Conservation (phyloP, 768 basidiomycete species). For the Boletus speciosus region DNA sequence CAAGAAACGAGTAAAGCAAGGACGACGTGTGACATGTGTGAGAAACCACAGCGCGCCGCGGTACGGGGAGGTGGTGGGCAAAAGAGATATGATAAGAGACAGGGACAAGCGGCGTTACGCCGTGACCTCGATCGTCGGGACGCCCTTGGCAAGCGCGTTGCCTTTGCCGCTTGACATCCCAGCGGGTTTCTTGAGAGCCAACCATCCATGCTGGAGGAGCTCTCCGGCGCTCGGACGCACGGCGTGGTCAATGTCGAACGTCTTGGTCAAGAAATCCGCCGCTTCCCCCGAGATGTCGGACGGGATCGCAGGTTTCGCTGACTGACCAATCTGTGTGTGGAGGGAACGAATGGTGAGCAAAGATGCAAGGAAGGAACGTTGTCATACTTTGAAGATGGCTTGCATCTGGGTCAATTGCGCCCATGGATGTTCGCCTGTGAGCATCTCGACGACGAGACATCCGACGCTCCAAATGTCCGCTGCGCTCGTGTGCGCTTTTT, state of each 20-base stretch:
- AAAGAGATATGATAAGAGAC: background rate
- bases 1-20: no score
- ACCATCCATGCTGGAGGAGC: slow-evolving; percentile 73
- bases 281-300: slow-evolving; percentile 89
- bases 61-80: no score
- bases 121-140: slow-evolving; percentile 32
- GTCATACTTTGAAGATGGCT: slow-evolving; percentile 87
- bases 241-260: slow-evolving; percentile 83
- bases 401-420: slow-evolving; percentile 98
- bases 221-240: slow-evolving; percentile 76
- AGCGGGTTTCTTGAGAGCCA: slow-evolving; percentile 39
- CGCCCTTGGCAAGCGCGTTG: slow-evolving; percentile 1
- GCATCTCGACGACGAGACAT: slow-evolving; percentile 93
- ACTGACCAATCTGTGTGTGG: slow-evolving; percentile 77
- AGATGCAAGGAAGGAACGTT: background rate
- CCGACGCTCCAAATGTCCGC: slow-evolving; percentile 98
- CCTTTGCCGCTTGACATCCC: slow-evolving; percentile 24
- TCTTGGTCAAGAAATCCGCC: slow-evolving; percentile 78
- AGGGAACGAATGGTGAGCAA: background rate
- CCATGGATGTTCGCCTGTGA: slow-evolving; percentile 95
- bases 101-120: slow-evolving; percentile 5
- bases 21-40: no score
- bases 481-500: slow-evolving; percentile 85
- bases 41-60: no score
- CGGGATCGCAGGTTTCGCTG: slow-evolving; percentile 82